phyloP scores from a whole-genome alignment of 805 yeast species.

The Saturnispora bothae region DNA sequence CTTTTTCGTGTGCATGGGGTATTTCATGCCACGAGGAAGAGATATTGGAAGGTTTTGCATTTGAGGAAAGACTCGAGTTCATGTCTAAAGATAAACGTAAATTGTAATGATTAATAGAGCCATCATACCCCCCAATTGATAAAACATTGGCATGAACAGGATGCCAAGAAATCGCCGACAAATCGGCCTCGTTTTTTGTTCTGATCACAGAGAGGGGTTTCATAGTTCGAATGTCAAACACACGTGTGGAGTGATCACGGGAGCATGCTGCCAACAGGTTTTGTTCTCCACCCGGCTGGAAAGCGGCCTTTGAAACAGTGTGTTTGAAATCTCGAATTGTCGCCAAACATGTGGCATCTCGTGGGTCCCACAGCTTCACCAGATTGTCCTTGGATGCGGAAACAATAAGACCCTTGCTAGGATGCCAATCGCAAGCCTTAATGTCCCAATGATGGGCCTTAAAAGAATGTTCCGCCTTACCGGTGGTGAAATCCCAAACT shows the following conservation, averaged over 20 bases:
- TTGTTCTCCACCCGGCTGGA: conserved; percentile 64
- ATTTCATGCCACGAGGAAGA: conserved; percentile 37
- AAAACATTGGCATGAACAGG: conserved; percentile 74
- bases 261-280: conserved; percentile 75
- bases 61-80: not conserved
- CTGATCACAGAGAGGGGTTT: conserved; percentile 61
- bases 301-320: conserved; percentile 76
- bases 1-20: conserved; percentile 92
- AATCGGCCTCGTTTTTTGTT: conserved; percentile 67
- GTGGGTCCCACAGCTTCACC: conserved; percentile 93
- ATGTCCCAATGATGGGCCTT: conserved; percentile 99
- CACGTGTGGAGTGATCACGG: conserved; percentile 77
- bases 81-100: conserved; percentile 40
- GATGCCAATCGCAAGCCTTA: conserved; percentile 96
- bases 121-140: conserved; percentile 83
- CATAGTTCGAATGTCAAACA: conserved; percentile 83
- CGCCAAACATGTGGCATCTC: conserved; percentile 60
- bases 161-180: conserved; percentile 85
- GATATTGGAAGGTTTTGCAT: conserved; percentile 1
- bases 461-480: conserved; percentile 67
- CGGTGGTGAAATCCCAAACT: conserved; percentile 90
- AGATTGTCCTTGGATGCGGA: conserved; percentile 94
- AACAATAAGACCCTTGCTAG: conserved; percentile 72
- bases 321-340: conserved; percentile 90
- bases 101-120: conserved; percentile 69